These are phyloP conservation scores for Tolypocladium cylindrosporum DNA, from an alignment of 2,329 filamentous ascomycete genomes.

Conservation along the genomic window DNA sequence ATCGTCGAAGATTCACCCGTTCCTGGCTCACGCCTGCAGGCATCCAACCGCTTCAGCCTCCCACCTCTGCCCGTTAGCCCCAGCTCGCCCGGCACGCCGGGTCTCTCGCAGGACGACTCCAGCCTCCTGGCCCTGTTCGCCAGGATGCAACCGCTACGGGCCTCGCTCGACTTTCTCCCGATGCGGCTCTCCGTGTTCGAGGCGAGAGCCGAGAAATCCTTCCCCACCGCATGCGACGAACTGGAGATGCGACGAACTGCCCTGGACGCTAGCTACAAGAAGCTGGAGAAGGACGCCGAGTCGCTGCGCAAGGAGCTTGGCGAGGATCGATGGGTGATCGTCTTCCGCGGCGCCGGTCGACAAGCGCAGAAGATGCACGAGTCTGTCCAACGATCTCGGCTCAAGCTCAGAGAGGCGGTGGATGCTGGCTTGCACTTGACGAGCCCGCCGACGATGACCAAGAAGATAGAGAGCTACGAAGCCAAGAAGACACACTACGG, in stretches of 20 bases:
- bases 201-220: conserved; percentile 62
- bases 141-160: conserved; percentile 85
- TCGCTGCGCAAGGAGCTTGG: conserved; percentile 80
- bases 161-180: conserved; percentile 88
- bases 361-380: conserved; percentile 97
- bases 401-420: conserved; percentile 71
- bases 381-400: conserved; percentile 79
- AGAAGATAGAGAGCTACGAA: conserved; percentile 88
- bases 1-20: conserved; percentile 82
- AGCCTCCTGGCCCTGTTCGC: conserved; percentile 85
- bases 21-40: conserved; percentile 36
- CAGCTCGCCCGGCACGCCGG: conserved; percentile 44
- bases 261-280: conserved; percentile 79
- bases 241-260: conserved; percentile 63
- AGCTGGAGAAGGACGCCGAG: conserved; percentile 83
- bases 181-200: conserved; percentile 90
- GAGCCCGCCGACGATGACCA: conserved; percentile 58
- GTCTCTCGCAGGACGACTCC: conserved; percentile 67
- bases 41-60: conserved; percentile 60
- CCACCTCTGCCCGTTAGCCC: conserved; percentile 54
- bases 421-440: conserved; percentile 66
- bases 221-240: conserved; percentile 87
- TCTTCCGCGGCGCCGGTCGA: conserved; percentile 84
- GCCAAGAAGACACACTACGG: conserved; percentile 92
- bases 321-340: conserved; percentile 91